Evolutionary conservation across 306 rosid genomes (phyloP).

Genomic region (Trifolium subterraneum): DNA sequence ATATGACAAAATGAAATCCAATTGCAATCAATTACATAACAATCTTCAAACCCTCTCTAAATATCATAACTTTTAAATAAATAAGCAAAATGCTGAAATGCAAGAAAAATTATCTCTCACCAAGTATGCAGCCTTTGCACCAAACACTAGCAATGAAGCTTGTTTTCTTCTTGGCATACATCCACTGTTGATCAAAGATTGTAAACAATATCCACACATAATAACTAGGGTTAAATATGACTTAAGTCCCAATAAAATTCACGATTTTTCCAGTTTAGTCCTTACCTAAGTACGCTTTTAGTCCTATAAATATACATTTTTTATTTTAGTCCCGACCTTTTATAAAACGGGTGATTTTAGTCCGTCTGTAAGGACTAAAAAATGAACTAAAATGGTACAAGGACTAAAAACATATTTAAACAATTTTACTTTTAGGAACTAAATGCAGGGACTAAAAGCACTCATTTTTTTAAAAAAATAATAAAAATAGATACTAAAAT

Average conservation of each 20-base stretch:
- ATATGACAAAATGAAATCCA: slow-evolving; percentile 46
- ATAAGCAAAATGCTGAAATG: slow-evolving; percentile 28
- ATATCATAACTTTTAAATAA: slow-evolving; percentile 35
- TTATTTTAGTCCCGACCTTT: too few relatives aligned
- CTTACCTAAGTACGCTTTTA: background rate
- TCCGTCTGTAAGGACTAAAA: too few relatives aligned
- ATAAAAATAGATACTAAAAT: background rate
- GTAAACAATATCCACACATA: slow-evolving; percentile 43
- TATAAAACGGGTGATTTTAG: too few relatives aligned
- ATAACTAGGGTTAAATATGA: background rate
- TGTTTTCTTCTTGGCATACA: slow-evolving; percentile 8
- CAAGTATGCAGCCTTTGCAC: slow-evolving; percentile 48
- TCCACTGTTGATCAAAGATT: slow-evolving; percentile 25
- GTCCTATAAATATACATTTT: too few relatives aligned
- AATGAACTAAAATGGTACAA: too few relatives aligned
- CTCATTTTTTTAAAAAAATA: background rate
- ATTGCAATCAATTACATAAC: slow-evolving; percentile 44
- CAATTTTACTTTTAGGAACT: background rate
- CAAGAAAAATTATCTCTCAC: slow-evolving; percentile 46
- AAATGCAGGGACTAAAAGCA: background rate
- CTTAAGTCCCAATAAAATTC: background rate
- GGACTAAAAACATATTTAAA: too few relatives aligned
- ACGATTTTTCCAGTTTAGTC: background rate
- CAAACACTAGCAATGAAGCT: slow-evolving; percentile 45
- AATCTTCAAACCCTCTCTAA: slow-evolving; percentile 42